phyloP scores from a whole-genome alignment of 129 eudicot genomes.

The Solidago caesia region DNA sequence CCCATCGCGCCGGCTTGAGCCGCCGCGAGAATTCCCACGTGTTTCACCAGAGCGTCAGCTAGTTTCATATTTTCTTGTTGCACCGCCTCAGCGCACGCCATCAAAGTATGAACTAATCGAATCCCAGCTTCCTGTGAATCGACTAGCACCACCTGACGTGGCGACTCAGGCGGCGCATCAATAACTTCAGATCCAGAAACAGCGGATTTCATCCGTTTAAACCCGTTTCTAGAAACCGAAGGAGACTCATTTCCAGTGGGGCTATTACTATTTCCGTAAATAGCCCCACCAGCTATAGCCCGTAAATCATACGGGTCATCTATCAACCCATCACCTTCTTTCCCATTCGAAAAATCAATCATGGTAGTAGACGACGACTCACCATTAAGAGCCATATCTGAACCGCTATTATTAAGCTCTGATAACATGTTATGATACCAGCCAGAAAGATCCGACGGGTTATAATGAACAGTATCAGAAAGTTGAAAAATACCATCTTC shows the following conservation, averaged over 20 bases:
- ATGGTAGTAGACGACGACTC: constrained; percentile 28
- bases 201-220: constrained; percentile 49
- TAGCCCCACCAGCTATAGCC: constrained; percentile 70
- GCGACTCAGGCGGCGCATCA: constrained; percentile 24
- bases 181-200: constrained; percentile 35
- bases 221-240: background rate
- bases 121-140: constrained; percentile 82
- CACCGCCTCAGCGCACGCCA: constrained; percentile 82
- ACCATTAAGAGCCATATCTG: constrained; percentile 21
- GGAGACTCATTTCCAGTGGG: background rate
- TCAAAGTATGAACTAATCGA: constrained; percentile 68
- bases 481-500: constrained; percentile 59
- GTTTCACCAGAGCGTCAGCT: constrained; percentile 60
- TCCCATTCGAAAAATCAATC: constrained; percentile 39
- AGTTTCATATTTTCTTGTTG: constrained; percentile 53
- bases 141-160: constrained; percentile 65
- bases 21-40: constrained; percentile 47
- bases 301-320: constrained; percentile 58
- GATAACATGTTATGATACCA: constrained; percentile 74
- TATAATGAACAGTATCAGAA: constrained; percentile 62
- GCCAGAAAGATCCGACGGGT: constrained; percentile 76
- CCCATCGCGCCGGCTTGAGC: constrained; percentile 77
- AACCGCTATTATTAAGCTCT: constrained; percentile 40
- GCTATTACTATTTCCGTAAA: constrained; percentile 19
- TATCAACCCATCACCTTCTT: constrained; percentile 6